Base-by-base conservation (phyloP, 805 yeast species). In the Teunomyces gatunensis region DNA sequence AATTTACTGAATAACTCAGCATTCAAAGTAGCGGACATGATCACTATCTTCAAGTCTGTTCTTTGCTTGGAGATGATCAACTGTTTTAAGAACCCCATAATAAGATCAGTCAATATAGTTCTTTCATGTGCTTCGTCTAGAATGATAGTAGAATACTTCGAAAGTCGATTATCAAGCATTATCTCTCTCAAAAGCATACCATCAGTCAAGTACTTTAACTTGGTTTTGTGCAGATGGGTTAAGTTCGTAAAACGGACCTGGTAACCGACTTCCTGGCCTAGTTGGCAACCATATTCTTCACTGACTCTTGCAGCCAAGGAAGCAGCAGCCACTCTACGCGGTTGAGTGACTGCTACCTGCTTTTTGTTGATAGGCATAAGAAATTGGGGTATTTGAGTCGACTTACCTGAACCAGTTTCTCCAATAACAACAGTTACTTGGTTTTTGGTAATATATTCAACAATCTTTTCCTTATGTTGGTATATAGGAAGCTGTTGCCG, bases 111-210 rank as follows among this genome's bases (percentile, higher is more conserved):
- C 42, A 91, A 69, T 1, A 94, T 86, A 0, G 98, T 92, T 63
- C 99, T 79, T 71, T 94, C 99, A 71, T 94, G 99, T 2, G 98
- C 99, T 71, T 94, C 99, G 74, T 94, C 99, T 43, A 94, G 83
- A 39, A 94, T 75, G 7, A 94, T 77, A 0, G 90, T 84, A 23
- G 85, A 74, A 65, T 92, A 94, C 51, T 79, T 80, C 2, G 75
- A 65, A 32, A 94, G 68, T 9, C 67, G 60, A 1, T 80, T 78
- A 58, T 88, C 89, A 50, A 87, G 67, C 94, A 92, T 87, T 53
- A 91, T 67, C 64, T 94, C 98, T 62, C 99, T 79, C 47, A 94
- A 68, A 17, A 94, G 77, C 98, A 94, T 92, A 83, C 99, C 99
- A 71, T 94, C 99, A 0, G 99, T 94, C 40, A 92, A 71, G 61